phyloP scores from a whole-genome alignment of 305 asterid genomes.

The Solanum aculeatissimum region DNA sequence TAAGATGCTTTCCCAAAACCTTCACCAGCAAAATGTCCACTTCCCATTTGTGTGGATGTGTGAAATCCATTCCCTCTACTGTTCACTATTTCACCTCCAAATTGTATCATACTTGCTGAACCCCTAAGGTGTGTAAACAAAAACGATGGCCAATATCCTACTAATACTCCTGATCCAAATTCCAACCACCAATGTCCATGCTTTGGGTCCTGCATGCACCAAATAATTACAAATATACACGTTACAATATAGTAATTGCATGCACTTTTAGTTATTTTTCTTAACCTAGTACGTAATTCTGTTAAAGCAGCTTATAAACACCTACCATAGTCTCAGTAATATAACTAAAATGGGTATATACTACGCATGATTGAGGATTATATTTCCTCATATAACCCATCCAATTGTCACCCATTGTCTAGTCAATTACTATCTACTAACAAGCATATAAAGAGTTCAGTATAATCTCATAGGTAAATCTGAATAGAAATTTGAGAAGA shows the following conservation, averaged over 20 bases:
- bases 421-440: not conserved
- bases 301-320: not conserved
- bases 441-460: not conserved
- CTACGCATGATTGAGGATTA: not conserved
- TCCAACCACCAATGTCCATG: slow-evolving; percentile 98
- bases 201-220: slow-evolving; percentile 60
- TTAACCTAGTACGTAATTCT: not conserved
- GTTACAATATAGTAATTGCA: not conserved
- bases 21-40: slow-evolving; percentile 88
- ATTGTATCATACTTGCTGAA: slow-evolving; percentile 83
- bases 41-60: slow-evolving; percentile 91
- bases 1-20: slow-evolving; percentile 90
- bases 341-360: not conserved
- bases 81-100: slow-evolving; percentile 88
- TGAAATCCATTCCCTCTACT: slow-evolving; percentile 38
- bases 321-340: not conserved
- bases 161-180: slow-evolving; percentile 64
- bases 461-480: not conserved
- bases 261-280: not conserved
- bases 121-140: slow-evolving; percentile 59
- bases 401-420: not conserved
- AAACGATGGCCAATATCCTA: slow-evolving; percentile 88
- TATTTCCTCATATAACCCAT: not conserved
- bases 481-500: not conserved
- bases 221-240: not conserved